Conservation (phyloP, 495 filamentous ascomycete species). For the Aspergillus ostianus region DNA sequence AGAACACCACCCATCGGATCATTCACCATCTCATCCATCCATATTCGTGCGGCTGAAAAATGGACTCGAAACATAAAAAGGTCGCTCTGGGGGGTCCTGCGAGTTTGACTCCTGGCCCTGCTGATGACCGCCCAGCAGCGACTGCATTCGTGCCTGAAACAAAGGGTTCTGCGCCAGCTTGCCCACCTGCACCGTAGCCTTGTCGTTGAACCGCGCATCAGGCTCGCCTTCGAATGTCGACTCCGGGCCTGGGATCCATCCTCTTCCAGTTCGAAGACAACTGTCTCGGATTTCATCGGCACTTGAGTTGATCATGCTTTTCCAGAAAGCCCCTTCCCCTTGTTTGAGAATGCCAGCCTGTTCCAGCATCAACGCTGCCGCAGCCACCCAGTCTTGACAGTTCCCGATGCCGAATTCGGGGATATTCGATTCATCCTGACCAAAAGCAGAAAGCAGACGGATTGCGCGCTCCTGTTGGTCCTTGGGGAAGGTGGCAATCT, state of each 20-base stretch:
- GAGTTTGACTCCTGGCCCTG: not conserved
- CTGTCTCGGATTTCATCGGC: conserved; percentile 13
- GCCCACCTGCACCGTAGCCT: conserved; percentile 7
- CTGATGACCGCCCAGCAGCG: not conserved
- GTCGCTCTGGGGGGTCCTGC: conserved; percentile 1
- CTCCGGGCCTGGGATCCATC: conserved; percentile 14
- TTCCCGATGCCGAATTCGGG: conserved; percentile 21
- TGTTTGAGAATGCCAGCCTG: not conserved
- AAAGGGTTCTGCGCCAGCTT: conserved; percentile 17
- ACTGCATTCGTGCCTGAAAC: conserved; percentile 8
- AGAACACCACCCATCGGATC: no score
- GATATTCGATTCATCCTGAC: conserved; percentile 16
- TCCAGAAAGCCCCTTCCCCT: conserved; percentile 20
- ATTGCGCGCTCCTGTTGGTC: not conserved
- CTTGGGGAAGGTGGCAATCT: conserved; percentile 13
- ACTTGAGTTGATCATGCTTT: conserved; percentile 19
- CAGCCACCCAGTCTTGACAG: conserved; percentile 22
- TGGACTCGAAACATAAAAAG: conserved; percentile 23
- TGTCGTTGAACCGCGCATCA: conserved; percentile 16
- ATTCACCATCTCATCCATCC: not conserved
- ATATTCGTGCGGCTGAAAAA: conserved; percentile 18
- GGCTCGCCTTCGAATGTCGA: conserved; percentile 16
- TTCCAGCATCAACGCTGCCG: conserved; percentile 14
- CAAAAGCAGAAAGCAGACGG: conserved; percentile 8
- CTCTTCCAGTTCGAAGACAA: conserved; percentile 10